Conservation (phyloP, 352 stramenopile species). For the Peronospora farinosa region DNA sequence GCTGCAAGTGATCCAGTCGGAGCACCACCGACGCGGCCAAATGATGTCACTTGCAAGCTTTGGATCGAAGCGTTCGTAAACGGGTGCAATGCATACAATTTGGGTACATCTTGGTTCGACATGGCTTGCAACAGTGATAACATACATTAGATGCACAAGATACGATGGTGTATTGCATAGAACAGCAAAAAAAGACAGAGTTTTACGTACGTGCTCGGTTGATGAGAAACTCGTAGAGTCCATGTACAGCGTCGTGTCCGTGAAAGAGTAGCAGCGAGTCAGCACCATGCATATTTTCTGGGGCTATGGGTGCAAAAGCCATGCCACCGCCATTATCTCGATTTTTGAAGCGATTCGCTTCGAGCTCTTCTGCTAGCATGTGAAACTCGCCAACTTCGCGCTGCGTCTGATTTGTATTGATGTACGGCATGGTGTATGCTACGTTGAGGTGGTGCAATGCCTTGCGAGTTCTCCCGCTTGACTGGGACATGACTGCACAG, state of each 20-base stretch:
- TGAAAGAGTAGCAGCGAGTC: constrained; percentile 64
- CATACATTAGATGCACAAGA: constrained; percentile 4
- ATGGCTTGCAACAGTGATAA: constrained; percentile 33
- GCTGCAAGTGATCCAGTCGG: constrained; percentile 10
- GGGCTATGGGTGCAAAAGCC: constrained; percentile 13
- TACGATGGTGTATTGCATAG: background rate
- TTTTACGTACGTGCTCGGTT: constrained; percentile 62
- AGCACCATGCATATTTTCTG: constrained; percentile 41
- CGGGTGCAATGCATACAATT: constrained; percentile 45
- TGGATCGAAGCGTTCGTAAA: constrained; percentile 63
- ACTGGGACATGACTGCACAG: constrained; percentile 62
- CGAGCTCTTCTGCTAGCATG: constrained; percentile 40
- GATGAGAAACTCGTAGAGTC: constrained; percentile 71
- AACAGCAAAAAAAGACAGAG: background rate
- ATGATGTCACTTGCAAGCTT: constrained; percentile 41
- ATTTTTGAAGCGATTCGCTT: constrained; percentile 17
- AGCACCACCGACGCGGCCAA: constrained; percentile 17
- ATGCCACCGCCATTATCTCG: constrained; percentile 12
- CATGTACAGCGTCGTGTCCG: constrained; percentile 56
- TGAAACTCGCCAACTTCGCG: constrained; percentile 43
- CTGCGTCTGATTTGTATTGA: constrained; percentile 33
- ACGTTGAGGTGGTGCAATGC: constrained; percentile 57
- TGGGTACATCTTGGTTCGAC: constrained; percentile 68
- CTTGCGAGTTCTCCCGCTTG: constrained; percentile 55
- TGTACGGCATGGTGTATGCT: constrained; percentile 51